These are phyloP conservation scores for Pythium utonaiense DNA, from an alignment of 352 stramenopile species.

Conservation along the genomic window DNA sequence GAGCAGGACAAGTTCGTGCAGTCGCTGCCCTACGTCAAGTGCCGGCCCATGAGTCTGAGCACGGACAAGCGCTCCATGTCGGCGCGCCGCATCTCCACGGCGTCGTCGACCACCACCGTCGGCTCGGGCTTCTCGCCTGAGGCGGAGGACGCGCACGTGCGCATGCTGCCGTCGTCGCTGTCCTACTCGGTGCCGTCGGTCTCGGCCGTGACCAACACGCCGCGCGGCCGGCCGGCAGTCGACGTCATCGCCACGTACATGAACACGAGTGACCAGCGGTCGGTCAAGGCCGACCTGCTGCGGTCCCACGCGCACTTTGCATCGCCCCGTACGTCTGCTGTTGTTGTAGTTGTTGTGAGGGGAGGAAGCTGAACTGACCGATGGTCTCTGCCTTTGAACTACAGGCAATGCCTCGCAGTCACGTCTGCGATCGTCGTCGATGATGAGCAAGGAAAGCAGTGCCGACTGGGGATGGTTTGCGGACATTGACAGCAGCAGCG, in stretches of 20 bases:
- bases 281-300: conserved; percentile 74
- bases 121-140: conserved; percentile 29
- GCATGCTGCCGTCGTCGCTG: conserved; percentile 45
- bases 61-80: conserved; percentile 29
- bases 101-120: conserved; percentile 37
- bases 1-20: conserved; percentile 32
- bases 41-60: conserved; percentile 30
- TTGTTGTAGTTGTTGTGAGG: background rate
- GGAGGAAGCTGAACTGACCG: conserved; percentile 17
- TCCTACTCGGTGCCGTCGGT: conserved; percentile 72
- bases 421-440: conserved; percentile 59
- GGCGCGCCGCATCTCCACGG: conserved; percentile 43
- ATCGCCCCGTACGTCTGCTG: conserved; percentile 42
- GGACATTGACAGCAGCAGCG: conserved; percentile 84
- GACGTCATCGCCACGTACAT: conserved; percentile 89
- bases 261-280: conserved; percentile 81
- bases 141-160: conserved; percentile 24
- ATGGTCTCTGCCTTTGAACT: conserved; percentile 7
- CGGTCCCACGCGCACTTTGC: conserved; percentile 68
- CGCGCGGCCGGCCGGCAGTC: conserved; percentile 62
- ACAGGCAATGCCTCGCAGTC: conserved; percentile 25
- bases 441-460: conserved; percentile 74
- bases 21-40: conserved; percentile 72
- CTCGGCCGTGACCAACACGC: conserved; percentile 56
- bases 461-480: conserved; percentile 87